These are phyloP conservation scores for Flaveria robusta DNA, from an alignment of 129 eudicot species.

Conservation along the genomic window DNA sequence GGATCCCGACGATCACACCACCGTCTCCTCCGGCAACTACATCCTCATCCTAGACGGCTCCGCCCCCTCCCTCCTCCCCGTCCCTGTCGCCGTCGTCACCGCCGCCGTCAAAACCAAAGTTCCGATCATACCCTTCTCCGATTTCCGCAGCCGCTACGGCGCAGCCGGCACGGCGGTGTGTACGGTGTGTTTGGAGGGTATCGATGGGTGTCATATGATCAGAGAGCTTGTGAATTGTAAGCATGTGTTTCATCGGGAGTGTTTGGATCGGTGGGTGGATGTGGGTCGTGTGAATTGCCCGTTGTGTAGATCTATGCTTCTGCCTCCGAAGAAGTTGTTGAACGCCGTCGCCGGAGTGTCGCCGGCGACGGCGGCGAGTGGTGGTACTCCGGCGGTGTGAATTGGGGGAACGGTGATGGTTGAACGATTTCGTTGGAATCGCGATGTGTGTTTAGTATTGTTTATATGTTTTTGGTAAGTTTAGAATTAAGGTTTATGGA, in stretches of 20 bases:
- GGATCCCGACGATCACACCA: conserved; percentile 26
- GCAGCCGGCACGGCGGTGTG: conserved; percentile 12
- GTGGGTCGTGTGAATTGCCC: conserved; percentile 42
- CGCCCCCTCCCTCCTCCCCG: conserved; percentile 51
- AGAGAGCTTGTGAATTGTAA: conserved; percentile 42
- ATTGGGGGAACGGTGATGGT: background rate
- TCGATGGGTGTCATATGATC: conserved; percentile 14
- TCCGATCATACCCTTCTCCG: conserved; percentile 36
- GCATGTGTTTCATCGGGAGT: conserved; percentile 43
- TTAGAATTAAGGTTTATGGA: too few relatives aligned
- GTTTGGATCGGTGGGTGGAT: conserved; percentile 50
- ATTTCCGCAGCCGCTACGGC: conserved; percentile 5
- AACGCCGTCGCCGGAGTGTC: background rate
- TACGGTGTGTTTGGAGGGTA: conserved; percentile 33
- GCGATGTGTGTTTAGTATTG: too few relatives aligned
- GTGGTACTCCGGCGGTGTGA: conserved; percentile 13
- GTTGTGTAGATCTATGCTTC: conserved; percentile 39
- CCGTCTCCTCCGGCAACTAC: conserved; percentile 31
- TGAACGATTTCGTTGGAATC: too few relatives aligned
- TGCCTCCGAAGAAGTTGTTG: conserved; percentile 34
- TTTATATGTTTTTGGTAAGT: too few relatives aligned
- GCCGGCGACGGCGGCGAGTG: background rate
- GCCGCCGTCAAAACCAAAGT: conserved; percentile 47
- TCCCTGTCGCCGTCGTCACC: conserved; percentile 50
- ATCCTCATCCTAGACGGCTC: conserved; percentile 53